These are phyloP conservation scores for Cyclostephanos invisitatus DNA, from an alignment of 108 stramenopile species.

Conservation along the genomic window DNA sequence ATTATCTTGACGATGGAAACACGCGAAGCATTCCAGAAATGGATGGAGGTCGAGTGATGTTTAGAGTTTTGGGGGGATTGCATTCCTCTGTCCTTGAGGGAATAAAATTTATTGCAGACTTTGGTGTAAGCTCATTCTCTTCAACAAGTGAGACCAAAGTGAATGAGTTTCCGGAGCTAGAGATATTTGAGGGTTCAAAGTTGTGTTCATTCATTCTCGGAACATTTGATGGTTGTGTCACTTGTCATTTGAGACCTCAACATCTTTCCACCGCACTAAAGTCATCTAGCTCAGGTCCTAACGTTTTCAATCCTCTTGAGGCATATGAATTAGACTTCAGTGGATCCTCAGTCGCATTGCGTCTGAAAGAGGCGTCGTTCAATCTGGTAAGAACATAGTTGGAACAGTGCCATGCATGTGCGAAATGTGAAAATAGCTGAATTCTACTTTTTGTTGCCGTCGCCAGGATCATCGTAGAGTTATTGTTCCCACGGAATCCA, in stretches of 20 bases:
- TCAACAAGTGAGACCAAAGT: slow-evolving; percentile 72
- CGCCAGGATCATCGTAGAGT: slow-evolving; percentile 71
- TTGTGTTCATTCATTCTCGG: slow-evolving; percentile 64
- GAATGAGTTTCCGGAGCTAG: slow-evolving; percentile 89
- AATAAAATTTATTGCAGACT: slow-evolving; percentile 76
- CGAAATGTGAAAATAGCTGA: neutral
- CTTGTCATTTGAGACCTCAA: slow-evolving; percentile 84
- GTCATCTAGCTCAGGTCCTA: slow-evolving; percentile 57
- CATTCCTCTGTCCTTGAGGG: slow-evolving; percentile 58
- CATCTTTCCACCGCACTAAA: slow-evolving; percentile 17
- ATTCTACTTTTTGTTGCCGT: neutral
- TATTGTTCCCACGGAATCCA: slow-evolving; percentile 82
- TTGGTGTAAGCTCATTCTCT: slow-evolving; percentile 67
- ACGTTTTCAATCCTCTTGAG: slow-evolving; percentile 86
- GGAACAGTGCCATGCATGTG: neutral
- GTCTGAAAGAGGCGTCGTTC: slow-evolving; percentile 71
- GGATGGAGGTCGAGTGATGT: slow-evolving; percentile 72
- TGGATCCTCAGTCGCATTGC: slow-evolving; percentile 62
- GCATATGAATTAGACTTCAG: slow-evolving; percentile 89
- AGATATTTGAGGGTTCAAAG: slow-evolving; percentile 80
- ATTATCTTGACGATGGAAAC: slow-evolving; percentile 85
- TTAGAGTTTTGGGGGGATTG: slow-evolving; percentile 73
- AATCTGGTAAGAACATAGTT: slow-evolving; percentile 44
- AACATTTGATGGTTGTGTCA: slow-evolving; percentile 63
- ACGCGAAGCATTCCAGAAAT: slow-evolving; percentile 75